Evolutionary conservation across 1,284 basidiomycete species (phyloP), one percentile per base, ranked within the genome.

Genomic region (Earliella scabrosa): DNA sequence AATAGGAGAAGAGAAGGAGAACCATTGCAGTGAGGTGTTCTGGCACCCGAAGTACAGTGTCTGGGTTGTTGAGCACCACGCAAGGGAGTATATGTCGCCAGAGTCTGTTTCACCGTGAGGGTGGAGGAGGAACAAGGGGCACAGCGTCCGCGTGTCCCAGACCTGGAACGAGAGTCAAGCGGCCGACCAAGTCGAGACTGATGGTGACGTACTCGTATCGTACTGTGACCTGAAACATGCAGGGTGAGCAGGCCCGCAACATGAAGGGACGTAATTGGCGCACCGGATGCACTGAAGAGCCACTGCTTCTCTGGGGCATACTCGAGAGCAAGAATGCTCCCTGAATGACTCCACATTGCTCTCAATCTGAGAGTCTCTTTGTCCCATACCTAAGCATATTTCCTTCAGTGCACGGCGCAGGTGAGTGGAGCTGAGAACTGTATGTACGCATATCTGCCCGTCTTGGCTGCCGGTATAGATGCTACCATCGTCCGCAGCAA

Each of bases 11-110:
- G 73, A 71, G 70, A 93, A 91, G 64, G 82, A 77, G 68, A 88
- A 85, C 92, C 91, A 95, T 66, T 95, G 93, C 31, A 96, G 80
- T 3, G 90, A 92, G 0, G 93, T 95, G 69, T 95, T 92, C 73
- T 97, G 93, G 67, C 93, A 93, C 24, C 95, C 95, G 51, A 97
- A 80, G 71, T 92, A 97, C 36, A 97, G 77, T 0, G 88, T 91
- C 59, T 88, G 84, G 9, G 87, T 77, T 10, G 75, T 69, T 1
- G 86, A 76, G 13, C 87, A 88, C 91, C 93, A 98, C 0, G 85
- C 83, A 2, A 98, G 78, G 34, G 90, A 93, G 75, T 95, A 96
- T 50, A 98, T 85, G 70, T 98, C 97, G 35, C 96, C 96, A 2
- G 95, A 87, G 35, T 83, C 84, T 3, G 86, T 90, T 64, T 96